Evolutionary conservation across 2,329 filamentous ascomycete genomes (phyloP).

Genomic region (Exserohilum turcica): DNA sequence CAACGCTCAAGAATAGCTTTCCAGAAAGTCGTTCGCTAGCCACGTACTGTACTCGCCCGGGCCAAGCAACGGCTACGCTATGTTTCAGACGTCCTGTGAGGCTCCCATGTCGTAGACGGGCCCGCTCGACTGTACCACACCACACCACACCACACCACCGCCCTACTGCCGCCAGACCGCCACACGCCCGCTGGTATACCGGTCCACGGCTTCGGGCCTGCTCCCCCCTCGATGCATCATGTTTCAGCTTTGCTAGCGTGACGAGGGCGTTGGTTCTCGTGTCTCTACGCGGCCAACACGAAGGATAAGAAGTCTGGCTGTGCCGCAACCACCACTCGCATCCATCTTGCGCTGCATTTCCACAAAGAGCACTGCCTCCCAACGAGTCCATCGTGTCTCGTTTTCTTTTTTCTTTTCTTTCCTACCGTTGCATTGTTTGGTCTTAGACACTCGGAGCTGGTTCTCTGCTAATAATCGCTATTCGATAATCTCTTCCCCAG

Average conservation of each 20-base stretch:
- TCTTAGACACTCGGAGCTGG: constrained; percentile 53
- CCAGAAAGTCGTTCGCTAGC: constrained; percentile 30
- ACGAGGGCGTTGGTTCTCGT: constrained; percentile 41
- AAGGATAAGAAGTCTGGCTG: constrained; percentile 47
- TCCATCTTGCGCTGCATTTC: constrained; percentile 29
- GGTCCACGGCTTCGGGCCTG: constrained; percentile 30
- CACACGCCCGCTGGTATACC: constrained; percentile 19
- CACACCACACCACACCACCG: too few relatives aligned
- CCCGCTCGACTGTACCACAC: constrained; percentile 22
- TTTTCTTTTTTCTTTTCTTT: constrained; percentile 29
- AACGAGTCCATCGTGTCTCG: constrained; percentile 49
- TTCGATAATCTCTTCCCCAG: constrained; percentile 45
- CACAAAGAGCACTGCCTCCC: constrained; percentile 36
- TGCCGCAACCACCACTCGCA: constrained; percentile 41
- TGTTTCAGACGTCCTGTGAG: constrained; percentile 46
- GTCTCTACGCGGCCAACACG: constrained; percentile 32
- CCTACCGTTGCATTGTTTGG: constrained; percentile 40
- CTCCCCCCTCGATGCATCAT: constrained; percentile 39
- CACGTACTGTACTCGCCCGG: constrained; percentile 39
- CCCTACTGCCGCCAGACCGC: constrained; percentile 39
- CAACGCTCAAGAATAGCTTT: constrained; percentile 32
- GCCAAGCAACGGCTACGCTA: constrained; percentile 28
- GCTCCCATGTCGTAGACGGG: constrained; percentile 32
- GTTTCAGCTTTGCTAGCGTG: constrained; percentile 49
- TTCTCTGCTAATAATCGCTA: constrained; percentile 47